phyloP scores from a whole-genome alignment of 2,329 filamentous ascomycete species.

The Diaporthe sp. region DNA sequence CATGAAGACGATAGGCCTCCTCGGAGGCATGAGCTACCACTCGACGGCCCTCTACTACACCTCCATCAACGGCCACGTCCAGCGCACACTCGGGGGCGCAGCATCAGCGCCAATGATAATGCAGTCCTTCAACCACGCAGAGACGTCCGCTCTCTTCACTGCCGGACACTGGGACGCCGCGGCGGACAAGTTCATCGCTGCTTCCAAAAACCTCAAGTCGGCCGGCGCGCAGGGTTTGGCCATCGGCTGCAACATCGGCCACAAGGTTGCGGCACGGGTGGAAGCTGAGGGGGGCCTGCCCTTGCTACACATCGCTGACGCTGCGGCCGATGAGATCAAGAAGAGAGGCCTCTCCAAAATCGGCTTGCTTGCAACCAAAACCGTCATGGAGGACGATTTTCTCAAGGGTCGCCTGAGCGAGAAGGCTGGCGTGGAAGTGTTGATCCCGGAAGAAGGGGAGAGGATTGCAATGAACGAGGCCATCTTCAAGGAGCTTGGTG shows the following conservation, averaged over 20 bases:
- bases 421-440: conserved; percentile 38
- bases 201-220: conserved; percentile 41
- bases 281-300: conserved; percentile 35
- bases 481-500: conserved; percentile 39
- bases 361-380: conserved; percentile 39
- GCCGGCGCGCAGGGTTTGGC: conserved; percentile 40
- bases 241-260: conserved; percentile 41
- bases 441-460: conserved; percentile 37
- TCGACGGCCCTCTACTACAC: conserved; percentile 42
- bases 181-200: conserved; percentile 52
- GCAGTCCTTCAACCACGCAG: conserved; percentile 42
- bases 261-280: conserved; percentile 39
- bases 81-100: conserved; percentile 33
- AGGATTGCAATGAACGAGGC: conserved; percentile 33
- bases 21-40: conserved; percentile 42
- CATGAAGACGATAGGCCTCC: conserved; percentile 41
- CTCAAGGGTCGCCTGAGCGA: conserved; percentile 35
- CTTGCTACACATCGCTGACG: conserved; percentile 40
- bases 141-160: conserved; percentile 52
- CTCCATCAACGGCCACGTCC: conserved; percentile 40
- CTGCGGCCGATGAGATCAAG: conserved; percentile 32
- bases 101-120: conserved; percentile 38
- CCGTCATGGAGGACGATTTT: conserved; percentile 41
- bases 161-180: conserved; percentile 58
- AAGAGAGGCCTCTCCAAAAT: conserved; percentile 29